Conservation (phyloP, 2,329 filamentous ascomycete genomes). For the Ascochyta rabiei region DNA sequence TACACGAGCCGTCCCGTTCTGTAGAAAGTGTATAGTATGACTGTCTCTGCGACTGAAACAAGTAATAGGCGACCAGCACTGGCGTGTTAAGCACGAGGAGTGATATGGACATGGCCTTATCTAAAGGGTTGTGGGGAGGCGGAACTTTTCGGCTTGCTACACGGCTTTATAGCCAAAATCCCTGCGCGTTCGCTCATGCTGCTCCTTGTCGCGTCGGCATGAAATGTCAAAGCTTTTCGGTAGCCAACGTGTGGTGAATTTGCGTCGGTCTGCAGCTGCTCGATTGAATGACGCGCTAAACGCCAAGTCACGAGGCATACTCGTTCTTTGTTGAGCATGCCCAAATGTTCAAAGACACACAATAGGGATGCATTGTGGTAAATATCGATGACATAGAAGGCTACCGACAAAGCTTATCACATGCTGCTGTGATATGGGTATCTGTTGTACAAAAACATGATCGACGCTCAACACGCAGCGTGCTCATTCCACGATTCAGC, state of each 20-base stretch:
- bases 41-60: no score
- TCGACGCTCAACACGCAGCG: neutral
- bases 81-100: neutral
- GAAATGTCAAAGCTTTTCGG: neutral
- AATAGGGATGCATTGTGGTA: no score
- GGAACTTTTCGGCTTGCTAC: neutral
- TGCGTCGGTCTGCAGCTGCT: neutral
- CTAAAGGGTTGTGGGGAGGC: neutral
- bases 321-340: neutral
- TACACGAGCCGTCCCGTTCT: no score
- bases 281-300: neutral
- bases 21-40: no score
- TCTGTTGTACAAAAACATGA: slow-evolving; percentile 10
- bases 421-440: slow-evolving; percentile 8
- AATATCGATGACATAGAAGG: no score
- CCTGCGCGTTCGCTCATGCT: neutral
- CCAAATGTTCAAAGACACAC: neutral
- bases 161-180: neutral
- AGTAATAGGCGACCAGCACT: no score
- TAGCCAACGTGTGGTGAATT: neutral
- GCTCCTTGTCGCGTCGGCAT: neutral
- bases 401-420: neutral
- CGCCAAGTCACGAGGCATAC: neutral
- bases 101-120: neutral
- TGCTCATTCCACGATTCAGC: neutral